Conservation (phyloP, 2,329 filamentous ascomycete species). For the Aspergillus ibericus region DNA sequence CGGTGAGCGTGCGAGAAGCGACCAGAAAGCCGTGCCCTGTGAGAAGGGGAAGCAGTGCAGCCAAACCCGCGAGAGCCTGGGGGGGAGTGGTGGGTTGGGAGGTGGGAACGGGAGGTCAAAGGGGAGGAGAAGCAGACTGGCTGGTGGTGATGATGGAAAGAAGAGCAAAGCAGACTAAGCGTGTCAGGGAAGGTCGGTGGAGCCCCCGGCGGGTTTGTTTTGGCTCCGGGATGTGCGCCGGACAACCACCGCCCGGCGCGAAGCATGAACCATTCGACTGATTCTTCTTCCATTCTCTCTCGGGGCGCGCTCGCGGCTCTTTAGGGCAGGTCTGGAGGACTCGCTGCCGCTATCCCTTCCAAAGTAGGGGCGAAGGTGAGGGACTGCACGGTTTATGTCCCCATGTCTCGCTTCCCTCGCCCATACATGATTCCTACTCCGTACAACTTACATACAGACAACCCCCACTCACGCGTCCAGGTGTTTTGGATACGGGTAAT, state of each 20-base stretch:
- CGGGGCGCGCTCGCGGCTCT: conserved; percentile 21
- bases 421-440: too few species aligned
- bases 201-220: conserved; percentile 37
- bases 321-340: background rate
- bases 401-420: too few species aligned
- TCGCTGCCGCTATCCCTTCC: background rate
- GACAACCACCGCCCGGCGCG: conserved; percentile 39
- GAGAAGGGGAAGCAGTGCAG: conserved; percentile 7
- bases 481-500: background rate
- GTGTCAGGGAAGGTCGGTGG: conserved; percentile 33
- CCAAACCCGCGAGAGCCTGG: background rate
- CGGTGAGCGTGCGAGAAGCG: conserved; percentile 11
- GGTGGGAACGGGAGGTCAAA: conserved; percentile 6
- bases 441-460: background rate
- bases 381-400: background rate
- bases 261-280: conserved; percentile 32
- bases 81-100: conserved; percentile 3
- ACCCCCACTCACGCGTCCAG: background rate
- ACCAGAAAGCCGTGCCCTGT: conserved; percentile 5
- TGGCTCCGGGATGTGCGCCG: conserved; percentile 33
- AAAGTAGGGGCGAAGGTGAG: background rate
- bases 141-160: conserved; percentile 17
- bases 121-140: conserved; percentile 7
- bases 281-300: conserved; percentile 24
- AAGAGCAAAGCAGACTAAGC: conserved; percentile 21